Evolutionary conservation across 768 basidiomycete genomes (phyloP).

Genomic region (Cystobasidium tubakii): DNA sequence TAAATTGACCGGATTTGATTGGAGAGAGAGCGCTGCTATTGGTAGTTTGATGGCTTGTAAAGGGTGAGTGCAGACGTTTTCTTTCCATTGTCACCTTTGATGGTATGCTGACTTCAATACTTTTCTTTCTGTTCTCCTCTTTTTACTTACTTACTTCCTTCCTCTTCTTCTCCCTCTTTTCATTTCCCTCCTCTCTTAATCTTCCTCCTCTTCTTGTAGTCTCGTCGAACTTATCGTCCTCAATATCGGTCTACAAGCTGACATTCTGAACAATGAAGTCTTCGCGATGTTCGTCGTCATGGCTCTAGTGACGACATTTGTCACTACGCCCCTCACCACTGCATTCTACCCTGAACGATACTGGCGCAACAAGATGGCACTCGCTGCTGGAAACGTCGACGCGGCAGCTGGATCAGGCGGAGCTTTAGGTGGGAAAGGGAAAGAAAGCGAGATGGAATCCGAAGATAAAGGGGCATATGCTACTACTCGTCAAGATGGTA

Average conservation of each 20-base stretch:
- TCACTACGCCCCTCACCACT: constrained; percentile 65
- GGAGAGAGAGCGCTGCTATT: constrained; percentile 73
- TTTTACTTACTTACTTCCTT: too few species aligned
- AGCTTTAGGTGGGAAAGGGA: constrained; percentile 6
- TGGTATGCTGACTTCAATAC: constrained; percentile 15
- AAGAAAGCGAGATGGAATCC: constrained; percentile 18
- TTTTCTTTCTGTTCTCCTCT: too few species aligned
- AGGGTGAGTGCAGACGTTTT: constrained; percentile 56
- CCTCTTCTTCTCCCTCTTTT: too few species aligned
- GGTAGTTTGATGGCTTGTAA: constrained; percentile 87
- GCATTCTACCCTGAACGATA: constrained; percentile 66
- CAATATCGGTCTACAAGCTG: constrained; percentile 75
- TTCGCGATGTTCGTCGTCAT: constrained; percentile 85
- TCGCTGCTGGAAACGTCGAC: not conserved
- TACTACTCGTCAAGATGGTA: constrained; percentile 20
- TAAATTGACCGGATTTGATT: constrained; percentile 59
- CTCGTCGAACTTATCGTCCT: constrained; percentile 87
- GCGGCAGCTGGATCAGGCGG: not conserved
- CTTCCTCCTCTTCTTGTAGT: constrained; percentile 47
- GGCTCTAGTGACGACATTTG: constrained; percentile 33
- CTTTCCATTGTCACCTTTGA: not conserved
- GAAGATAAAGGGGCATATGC: constrained; percentile 21
- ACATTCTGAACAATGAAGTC: constrained; percentile 62
- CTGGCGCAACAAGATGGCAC: constrained; percentile 49
- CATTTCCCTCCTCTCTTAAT: not conserved